Evolutionary conservation across 1,139 yeast species (phyloP), one percentile per base, ranked within the genome.

Genomic region (Kodamaea derodonti): DNA sequence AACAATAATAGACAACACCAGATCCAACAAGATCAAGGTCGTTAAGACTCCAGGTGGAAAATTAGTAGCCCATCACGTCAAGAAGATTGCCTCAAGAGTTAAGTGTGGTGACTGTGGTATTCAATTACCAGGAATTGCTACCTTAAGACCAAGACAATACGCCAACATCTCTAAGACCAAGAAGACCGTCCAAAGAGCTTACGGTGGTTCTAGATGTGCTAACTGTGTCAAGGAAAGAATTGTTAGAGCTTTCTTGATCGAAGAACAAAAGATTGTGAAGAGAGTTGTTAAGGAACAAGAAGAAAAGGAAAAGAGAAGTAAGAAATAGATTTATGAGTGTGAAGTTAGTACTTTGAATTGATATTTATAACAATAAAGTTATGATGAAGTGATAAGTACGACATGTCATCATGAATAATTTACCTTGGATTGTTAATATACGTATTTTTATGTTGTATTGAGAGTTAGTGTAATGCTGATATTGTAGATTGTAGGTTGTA

Each of bases 1-100:
- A 70, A 67, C 75, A 43, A 30, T 37, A 53, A 34, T 68, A 79
- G 88, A 87, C 95, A 90, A 90, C 95, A 87, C 97, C 82, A 84
- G 82, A 74, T 90, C 97, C 60, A 92, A 92, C 95, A 85, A 84
- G 81, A 90, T 90, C 80, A 88, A 86, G 92, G 94, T 90, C 74
- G 95, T 90, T 62, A 92, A 88, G 85, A 92, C 98, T 75, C 97
- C 98, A 72, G 98, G 98, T 80, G 97, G 97, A 68, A 84, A 82
- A 73, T 82, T 92, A 71, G 84, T 88, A 67, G 95, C 95, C 71
- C 96, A 87, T 73, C 97, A 92, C 78, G 77, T 86, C 69, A 88
- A 88, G 84, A 92, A 92, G 83, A 67, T 68, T 60, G 96, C 95
- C 63, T 72, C 95, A 65, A 83, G 94, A 75, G 95, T 94, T 72